A percentile compares a stretch with the other conserved stretches of the same genome.
These are phyloP conservation scores for Neckera pumila DNA, from an alignment of 225 moss, liverwort and hornwort genomes.

Conservation along the genomic window DNA sequence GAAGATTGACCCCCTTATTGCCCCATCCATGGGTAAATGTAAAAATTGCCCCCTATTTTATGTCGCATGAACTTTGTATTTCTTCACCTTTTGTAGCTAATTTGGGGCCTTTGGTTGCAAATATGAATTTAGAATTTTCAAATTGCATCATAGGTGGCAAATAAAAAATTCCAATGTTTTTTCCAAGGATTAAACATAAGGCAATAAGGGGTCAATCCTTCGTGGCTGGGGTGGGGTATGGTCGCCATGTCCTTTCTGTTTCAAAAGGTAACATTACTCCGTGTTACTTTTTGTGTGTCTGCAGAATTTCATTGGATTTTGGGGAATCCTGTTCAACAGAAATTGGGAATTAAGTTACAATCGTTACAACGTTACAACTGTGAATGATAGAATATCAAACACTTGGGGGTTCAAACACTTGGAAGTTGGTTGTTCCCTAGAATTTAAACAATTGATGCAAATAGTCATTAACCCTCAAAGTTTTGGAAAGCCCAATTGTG, in stretches of 20 bases:
- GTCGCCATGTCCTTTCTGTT: neutral
- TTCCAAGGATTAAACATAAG: too few species aligned
- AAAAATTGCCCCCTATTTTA: too few species aligned
- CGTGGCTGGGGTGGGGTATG: too few species aligned
- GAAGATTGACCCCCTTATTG: too few species aligned
- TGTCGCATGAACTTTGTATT: too few species aligned
- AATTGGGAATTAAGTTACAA: neutral
- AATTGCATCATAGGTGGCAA: too few species aligned
- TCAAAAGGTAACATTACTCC: neutral
- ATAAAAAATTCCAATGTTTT: too few species aligned
- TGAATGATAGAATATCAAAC: neutral
- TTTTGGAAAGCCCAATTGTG: neutral
- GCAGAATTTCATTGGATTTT: neutral
- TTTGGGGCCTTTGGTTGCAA: too few species aligned
- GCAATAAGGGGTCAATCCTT: too few species aligned
- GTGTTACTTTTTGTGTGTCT: neutral
- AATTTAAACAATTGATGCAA: neutral
- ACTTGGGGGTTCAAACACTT: neutral
- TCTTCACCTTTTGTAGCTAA: too few species aligned
- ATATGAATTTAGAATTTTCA: too few species aligned
- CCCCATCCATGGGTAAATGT: too few species aligned
- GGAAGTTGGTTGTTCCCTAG: neutral
- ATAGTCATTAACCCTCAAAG: neutral
- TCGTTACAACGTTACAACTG: neutral
- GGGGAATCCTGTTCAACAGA: neutral